Percentiles rank a stretch among this genome's conserved stretches.
Conservation (phyloP, 2,329 filamentous ascomycete species). For the Aspergillus ustus region DNA sequence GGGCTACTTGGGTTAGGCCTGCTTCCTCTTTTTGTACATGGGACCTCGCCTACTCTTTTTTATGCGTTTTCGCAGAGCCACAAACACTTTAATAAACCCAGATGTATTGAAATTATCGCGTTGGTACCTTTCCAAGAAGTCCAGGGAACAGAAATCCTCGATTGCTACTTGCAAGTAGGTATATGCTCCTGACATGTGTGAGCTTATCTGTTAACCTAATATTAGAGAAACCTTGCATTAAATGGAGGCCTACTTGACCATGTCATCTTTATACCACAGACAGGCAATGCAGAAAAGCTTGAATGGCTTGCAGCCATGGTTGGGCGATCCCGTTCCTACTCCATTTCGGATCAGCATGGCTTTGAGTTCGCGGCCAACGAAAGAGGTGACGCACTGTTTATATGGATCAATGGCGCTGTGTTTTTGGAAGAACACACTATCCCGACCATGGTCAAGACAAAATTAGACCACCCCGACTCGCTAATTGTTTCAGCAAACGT, state of each 20-base stretch:
- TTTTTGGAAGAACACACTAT: conserved; percentile 54
- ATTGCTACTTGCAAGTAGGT: conserved; percentile 48
- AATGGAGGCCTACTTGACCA: conserved; percentile 49
- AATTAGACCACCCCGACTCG: conserved; percentile 56
- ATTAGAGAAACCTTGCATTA: conserved; percentile 42
- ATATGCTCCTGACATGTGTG: neutral
- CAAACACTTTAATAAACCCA: conserved; percentile 38
- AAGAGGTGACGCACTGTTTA: conserved; percentile 39
- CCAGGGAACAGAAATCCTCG: conserved; percentile 41
- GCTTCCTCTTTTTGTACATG: conserved; percentile 26
- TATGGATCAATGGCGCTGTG: conserved; percentile 52
- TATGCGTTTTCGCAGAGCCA: conserved; percentile 35
- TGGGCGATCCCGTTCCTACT: conserved; percentile 36
- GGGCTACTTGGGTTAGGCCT: conserved; percentile 27
- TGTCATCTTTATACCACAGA: conserved; percentile 50
- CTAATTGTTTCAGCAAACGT: conserved; percentile 61
- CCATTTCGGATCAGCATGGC: conserved; percentile 18
- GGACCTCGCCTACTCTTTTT: conserved; percentile 30
- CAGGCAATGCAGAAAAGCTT: conserved; percentile 39
- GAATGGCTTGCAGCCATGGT: conserved; percentile 42
- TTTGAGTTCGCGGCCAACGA: conserved; percentile 21
- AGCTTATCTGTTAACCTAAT: conserved; percentile 2
- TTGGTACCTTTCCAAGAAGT: conserved; percentile 45
- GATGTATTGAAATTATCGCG: conserved; percentile 42
- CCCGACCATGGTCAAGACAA: conserved; percentile 58